Percentiles rank a stretch among this genome's conserved stretches.
These are phyloP conservation scores for Elsinoe fawcettii DNA, from an alignment of 2,329 filamentous ascomycete species.

Conservation along the genomic window DNA sequence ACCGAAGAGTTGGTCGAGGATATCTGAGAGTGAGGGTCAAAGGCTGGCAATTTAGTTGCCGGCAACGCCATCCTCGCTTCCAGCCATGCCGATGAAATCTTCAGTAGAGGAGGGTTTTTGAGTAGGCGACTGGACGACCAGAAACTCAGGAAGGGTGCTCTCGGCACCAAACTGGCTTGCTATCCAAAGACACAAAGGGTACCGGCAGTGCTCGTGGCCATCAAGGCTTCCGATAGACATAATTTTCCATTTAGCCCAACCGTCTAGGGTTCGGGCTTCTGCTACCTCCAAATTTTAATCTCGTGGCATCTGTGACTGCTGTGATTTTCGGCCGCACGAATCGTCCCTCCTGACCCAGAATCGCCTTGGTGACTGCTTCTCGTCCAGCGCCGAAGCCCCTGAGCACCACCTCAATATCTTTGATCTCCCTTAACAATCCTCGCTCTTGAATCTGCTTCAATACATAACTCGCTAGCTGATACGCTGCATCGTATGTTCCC, in stretches of 20 bases:
- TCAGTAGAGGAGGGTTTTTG: too few relatives aligned
- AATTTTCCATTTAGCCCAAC: slow-evolving; percentile 50
- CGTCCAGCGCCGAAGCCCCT: slow-evolving; percentile 80
- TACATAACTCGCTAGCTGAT: slow-evolving; percentile 78
- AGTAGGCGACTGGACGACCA: too few relatives aligned
- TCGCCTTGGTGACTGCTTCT: slow-evolving; percentile 81
- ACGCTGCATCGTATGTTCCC: slow-evolving; percentile 81
- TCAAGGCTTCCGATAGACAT: neutral
- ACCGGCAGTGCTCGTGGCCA: neutral
- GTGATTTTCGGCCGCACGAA: slow-evolving; percentile 65
- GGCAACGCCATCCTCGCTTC: too few relatives aligned
- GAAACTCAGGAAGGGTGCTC: too few relatives aligned
- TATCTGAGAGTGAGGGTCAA: too few relatives aligned
- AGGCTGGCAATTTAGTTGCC: too few relatives aligned
- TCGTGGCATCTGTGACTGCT: slow-evolving; percentile 71
- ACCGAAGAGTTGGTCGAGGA: too few relatives aligned
- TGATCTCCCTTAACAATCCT: slow-evolving; percentile 68
- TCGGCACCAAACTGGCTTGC: neutral
- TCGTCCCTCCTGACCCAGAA: slow-evolving; percentile 78
- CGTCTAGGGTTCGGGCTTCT: slow-evolving; percentile 78
- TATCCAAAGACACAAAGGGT: neutral
- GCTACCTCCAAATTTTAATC: slow-evolving; percentile 91
- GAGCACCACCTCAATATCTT: slow-evolving; percentile 68
- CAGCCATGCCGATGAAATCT: too few relatives aligned
- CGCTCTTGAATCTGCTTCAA: slow-evolving; percentile 78